Base-by-base conservation (phyloP, 768 basidiomycete species). In the Candolleomyces aberdarensis region DNA sequence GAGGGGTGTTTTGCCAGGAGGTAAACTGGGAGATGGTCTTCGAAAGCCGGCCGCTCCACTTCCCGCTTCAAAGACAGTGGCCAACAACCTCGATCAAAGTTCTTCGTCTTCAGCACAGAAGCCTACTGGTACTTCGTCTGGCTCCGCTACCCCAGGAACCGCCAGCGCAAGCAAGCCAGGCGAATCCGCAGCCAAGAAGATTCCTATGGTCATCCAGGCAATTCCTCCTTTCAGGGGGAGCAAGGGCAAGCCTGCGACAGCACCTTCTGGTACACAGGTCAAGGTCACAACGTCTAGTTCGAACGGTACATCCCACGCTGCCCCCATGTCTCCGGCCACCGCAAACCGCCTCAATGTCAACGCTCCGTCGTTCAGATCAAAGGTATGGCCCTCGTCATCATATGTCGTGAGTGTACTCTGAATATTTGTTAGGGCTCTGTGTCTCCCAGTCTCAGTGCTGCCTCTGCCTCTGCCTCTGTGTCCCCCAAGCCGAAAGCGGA, bases 161-260 rank as follows among this genome's bases (percentile, higher is more conserved):
- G 68, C 72, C 55, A 65, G 71, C 8, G 63, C 73, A 19, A 66
- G 70, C 5, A 71, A 68, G 26, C 65, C 68, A 55, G 57, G 51
- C 2, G 54, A 59, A 22, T 58, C 62, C 14, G 63, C 63, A 6
- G 62, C 66, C 32, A 79, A 80, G 68, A 85, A 85, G 62, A 83
- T 87, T 64, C 78, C 65, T 57, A 96, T 96, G 93, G 77, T 84
- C 68, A 96, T 98, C 61, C 91, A 92, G 66, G 67, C 87, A 36
- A 98, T 98, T 65, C 96, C 96, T 11, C 89, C 96, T 10, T 98
- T 94, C 82, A 89, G 86, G 69, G 89, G 93, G 59, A 74, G 63
- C 53, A 85, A 85, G 64, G 72, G 44, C 64, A 72, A 65, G 64
- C 71, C 22, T 58, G 26, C 63, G 22, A 43, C 67, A 51, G 44